Evolutionary conservation across 2,329 filamentous ascomycete genomes (phyloP).

Genomic region (Aspergillus unguis): DNA sequence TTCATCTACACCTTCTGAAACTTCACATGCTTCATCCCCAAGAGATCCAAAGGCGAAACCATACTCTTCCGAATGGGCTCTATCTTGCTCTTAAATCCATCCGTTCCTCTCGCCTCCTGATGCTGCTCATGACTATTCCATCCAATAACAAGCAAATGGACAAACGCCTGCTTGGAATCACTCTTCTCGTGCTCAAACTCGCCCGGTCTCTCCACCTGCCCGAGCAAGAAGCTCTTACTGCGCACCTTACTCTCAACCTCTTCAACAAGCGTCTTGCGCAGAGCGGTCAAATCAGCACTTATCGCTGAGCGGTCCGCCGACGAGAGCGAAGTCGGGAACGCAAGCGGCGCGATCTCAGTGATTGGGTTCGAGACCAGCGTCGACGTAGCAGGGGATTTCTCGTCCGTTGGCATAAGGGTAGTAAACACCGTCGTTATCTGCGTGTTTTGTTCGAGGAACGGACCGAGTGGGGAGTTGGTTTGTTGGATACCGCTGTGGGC

Average conservation of each 20-base stretch:
- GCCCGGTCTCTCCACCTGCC: slow-evolving; percentile 36
- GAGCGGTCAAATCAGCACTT: slow-evolving; percentile 34
- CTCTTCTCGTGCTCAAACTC: slow-evolving; percentile 34
- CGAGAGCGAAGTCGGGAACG: slow-evolving; percentile 39
- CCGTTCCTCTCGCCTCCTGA: slow-evolving; percentile 44
- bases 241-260: slow-evolving; percentile 27
- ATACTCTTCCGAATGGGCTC: slow-evolving; percentile 41
- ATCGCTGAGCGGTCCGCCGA: slow-evolving; percentile 28
- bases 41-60: slow-evolving; percentile 34
- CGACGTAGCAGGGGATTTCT: slow-evolving; percentile 20
- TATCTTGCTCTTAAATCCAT: slow-evolving; percentile 45
- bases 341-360: slow-evolving; percentile 49
- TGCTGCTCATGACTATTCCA: slow-evolving; percentile 54
- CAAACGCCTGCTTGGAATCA: slow-evolving; percentile 40
- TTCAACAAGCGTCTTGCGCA: slow-evolving; percentile 35
- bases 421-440: slow-evolving; percentile 27
- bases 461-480: slow-evolving; percentile 15
- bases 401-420: slow-evolving; percentile 27
- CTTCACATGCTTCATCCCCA: slow-evolving; percentile 39
- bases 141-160: slow-evolving; percentile 47
- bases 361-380: slow-evolving; percentile 40
- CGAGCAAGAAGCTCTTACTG: slow-evolving; percentile 34
- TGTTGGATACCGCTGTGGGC: slow-evolving; percentile 24
- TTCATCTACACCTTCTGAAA: slow-evolving; percentile 5
- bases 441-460: slow-evolving; percentile 24